phyloP scores from a whole-genome alignment of 1,284 basidiomycete genomes.

The Ustilago shanxiensis region DNA sequence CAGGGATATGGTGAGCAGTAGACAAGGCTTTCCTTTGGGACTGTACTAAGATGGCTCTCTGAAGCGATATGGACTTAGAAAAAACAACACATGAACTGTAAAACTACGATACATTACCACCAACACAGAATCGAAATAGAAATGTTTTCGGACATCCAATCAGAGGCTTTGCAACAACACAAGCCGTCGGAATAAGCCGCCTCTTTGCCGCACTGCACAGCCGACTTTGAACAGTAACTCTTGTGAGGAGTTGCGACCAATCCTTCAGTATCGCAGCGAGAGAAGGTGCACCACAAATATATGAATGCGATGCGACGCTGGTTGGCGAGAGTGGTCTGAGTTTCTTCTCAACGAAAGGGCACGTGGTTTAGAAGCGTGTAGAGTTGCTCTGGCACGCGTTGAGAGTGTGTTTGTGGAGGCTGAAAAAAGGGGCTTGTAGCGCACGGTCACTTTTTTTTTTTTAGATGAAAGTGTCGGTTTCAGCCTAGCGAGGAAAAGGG shows the following conservation, averaged over 20 bases:
- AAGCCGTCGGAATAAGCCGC: too few relatives aligned
- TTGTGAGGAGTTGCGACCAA: too few relatives aligned
- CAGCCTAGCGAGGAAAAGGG: conserved; percentile 3
- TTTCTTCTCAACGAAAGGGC: background rate
- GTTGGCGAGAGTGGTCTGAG: too few relatives aligned
- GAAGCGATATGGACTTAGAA: background rate
- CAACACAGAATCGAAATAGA: background rate
- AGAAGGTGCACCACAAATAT: too few relatives aligned
- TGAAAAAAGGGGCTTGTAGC: conserved; percentile 2
- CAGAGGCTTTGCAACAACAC: too few relatives aligned
- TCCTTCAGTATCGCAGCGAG: too few relatives aligned
- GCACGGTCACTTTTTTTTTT: background rate
- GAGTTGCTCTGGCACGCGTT: background rate
- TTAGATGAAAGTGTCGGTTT: conserved; percentile 1
- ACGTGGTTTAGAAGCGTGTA: background rate
- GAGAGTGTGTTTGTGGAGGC: conserved; percentile 1
- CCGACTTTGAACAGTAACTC: too few relatives aligned
- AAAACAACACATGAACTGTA: background rate
- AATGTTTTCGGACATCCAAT: too few relatives aligned
- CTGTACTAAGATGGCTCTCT: background rate
- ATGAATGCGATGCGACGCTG: too few relatives aligned
- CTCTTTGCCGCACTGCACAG: too few relatives aligned
- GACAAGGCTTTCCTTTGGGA: background rate
- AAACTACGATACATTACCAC: background rate
- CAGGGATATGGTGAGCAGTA: conserved; percentile 68